Evolutionary conservation across 1,284 basidiomycete genomes (phyloP).

Genomic region (Malassezia obtusa): DNA sequence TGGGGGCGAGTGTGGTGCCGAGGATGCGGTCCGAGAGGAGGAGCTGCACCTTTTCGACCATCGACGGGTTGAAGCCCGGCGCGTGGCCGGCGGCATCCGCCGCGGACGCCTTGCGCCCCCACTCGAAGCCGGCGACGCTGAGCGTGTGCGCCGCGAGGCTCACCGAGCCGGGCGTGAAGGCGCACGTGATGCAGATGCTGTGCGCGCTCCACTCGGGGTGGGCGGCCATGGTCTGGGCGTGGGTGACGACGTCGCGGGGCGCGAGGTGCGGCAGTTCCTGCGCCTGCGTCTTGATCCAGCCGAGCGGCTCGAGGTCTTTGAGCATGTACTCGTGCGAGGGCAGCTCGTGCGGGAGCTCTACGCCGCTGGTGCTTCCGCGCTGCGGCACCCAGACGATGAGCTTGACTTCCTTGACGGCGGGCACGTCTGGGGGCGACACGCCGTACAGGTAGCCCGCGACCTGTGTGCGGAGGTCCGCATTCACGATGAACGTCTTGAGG

Average conservation of each 20-base stretch:
- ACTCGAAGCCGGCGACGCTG: constrained; percentile 86
- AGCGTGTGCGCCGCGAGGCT: constrained; percentile 85
- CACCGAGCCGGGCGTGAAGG: constrained; percentile 95
- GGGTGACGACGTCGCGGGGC: constrained; percentile 85
- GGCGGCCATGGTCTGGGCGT: constrained; percentile 90
- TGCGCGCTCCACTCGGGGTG: constrained; percentile 90
- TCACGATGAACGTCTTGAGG: constrained; percentile 83
- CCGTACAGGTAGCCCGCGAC: constrained; percentile 92
- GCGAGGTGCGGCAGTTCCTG: constrained; percentile 56
- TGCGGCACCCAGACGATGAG: constrained; percentile 92
- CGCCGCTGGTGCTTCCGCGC: constrained; percentile 82
- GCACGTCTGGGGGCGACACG: constrained; percentile 83
- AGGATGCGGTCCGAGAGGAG: constrained; percentile 68
- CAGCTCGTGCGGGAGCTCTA: constrained; percentile 74
- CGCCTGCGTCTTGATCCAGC: constrained; percentile 93
- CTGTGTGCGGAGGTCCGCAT: constrained; percentile 88
- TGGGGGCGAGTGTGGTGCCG: constrained; percentile 43
- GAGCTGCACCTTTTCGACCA: constrained; percentile 93
- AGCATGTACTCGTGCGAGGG: constrained; percentile 88
- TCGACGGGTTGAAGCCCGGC: constrained; percentile 79
- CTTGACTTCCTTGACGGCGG: constrained; percentile 97
- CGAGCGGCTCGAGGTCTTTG: constrained; percentile 85
- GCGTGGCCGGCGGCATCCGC: constrained; percentile 54
- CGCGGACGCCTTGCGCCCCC: constrained; percentile 81
- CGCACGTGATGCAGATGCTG: constrained; percentile 83